Percentiles rank a stretch among this genome's conserved stretches.
phyloP scores from a whole-genome alignment of 2,329 filamentous ascomycete genomes.

The Pyrenochaeta sp. region DNA sequence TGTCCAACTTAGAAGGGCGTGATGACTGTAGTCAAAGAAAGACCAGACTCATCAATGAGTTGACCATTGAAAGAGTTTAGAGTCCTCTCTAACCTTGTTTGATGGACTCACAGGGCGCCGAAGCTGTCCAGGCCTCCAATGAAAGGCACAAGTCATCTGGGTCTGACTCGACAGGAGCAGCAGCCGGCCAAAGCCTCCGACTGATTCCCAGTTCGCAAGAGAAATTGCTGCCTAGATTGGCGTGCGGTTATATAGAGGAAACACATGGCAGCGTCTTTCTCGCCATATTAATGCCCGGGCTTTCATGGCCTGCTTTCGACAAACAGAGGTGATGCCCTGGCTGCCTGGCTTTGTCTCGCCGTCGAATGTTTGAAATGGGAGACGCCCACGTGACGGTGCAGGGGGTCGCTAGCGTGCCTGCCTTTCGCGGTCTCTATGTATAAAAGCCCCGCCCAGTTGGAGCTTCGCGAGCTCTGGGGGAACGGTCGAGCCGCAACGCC shows the following conservation, averaged over 20 bases:
- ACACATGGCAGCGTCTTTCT: background rate
- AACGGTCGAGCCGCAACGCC: slow-evolving; percentile 21
- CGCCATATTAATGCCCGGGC: background rate
- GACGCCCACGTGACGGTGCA: background rate
- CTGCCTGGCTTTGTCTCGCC: background rate
- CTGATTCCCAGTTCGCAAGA: no score
- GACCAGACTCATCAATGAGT: no score
- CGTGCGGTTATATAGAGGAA: background rate
- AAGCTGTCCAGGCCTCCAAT: no score
- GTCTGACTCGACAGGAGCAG: no score
- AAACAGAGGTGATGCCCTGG: background rate
- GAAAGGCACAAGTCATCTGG: no score
- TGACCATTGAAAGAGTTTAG: no score
- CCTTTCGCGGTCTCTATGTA: background rate
- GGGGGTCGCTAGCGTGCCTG: no score
- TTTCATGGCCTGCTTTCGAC: background rate
- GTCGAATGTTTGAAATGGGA: background rate
- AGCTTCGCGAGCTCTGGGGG: background rate
- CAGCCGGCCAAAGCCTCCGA: no score
- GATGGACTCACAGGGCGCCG: no score
- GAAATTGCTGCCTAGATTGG: background rate
- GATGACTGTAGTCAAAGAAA: no score
- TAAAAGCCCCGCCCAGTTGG: slow-evolving; percentile 2
- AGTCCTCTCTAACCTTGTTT: no score
- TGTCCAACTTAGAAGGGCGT: no score